Conservation (phyloP, 2,329 filamentous ascomycete species). For the Colletotrichum orchidophilum region DNA sequence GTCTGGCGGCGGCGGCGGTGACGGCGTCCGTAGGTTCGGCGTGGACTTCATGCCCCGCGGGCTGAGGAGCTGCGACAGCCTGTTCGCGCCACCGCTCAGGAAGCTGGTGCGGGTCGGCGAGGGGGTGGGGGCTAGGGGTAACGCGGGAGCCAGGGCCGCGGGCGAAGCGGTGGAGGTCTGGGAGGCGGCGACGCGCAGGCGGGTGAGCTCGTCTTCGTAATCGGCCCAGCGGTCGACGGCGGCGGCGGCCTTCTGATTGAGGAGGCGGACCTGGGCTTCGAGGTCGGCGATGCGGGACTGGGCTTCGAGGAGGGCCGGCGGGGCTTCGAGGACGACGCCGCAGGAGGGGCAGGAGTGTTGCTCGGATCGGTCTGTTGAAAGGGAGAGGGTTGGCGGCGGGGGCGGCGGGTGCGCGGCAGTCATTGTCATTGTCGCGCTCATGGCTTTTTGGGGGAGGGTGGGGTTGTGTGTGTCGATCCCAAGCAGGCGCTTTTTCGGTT, state of each 20-base stretch:
- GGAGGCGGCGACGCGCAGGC: constrained; percentile 54
- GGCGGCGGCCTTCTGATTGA: constrained; percentile 77
- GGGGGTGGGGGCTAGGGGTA: constrained; percentile 34
- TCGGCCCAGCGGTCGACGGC: constrained; percentile 75
- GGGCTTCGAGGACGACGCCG: constrained; percentile 52
- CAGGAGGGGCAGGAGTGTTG: constrained; percentile 60
- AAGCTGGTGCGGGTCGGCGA: constrained; percentile 54
- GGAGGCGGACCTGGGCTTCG: constrained; percentile 73
- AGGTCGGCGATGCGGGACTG: constrained; percentile 74
- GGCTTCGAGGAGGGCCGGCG: constrained; percentile 58
- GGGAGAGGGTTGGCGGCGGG: constrained; percentile 32
- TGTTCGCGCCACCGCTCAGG: constrained; percentile 53
- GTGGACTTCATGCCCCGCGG: constrained; percentile 53
- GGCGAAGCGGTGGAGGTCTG: constrained; percentile 35
- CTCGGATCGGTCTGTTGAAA: constrained; percentile 31
- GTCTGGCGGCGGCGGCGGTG: constrained; percentile 36
- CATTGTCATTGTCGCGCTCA: constrained; percentile 36
- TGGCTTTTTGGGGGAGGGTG: constrained; percentile 10
- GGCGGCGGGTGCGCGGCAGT: constrained; percentile 31
- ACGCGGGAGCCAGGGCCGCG: constrained; percentile 37
- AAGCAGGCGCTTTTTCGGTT: not conserved
- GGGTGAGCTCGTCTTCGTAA: constrained; percentile 81
- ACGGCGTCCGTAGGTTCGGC: constrained; percentile 44
- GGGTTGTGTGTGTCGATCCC: too few relatives aligned
- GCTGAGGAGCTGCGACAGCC: constrained; percentile 57